Evolutionary conservation across 495 filamentous ascomycete species (phyloP).

Genomic region (Penicillium desertorum): DNA sequence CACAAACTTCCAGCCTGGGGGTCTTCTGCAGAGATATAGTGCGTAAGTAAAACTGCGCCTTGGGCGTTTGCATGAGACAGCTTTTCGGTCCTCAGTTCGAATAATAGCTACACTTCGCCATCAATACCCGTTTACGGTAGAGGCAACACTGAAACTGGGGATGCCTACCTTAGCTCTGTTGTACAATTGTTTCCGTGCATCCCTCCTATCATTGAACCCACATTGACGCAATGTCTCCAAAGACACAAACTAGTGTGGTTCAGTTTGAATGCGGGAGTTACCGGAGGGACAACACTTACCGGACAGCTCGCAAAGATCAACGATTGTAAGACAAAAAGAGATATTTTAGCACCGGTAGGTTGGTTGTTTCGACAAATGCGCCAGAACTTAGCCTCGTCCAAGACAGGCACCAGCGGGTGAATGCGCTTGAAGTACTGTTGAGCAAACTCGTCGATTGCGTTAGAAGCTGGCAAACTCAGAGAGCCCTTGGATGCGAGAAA

Average conservation of each 20-base stretch:
- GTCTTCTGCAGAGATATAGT: slow-evolving; percentile 34
- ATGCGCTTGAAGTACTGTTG: slow-evolving; percentile 49
- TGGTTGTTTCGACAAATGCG: slow-evolving; percentile 29
- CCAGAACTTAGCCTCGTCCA: slow-evolving; percentile 54
- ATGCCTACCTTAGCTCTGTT: slow-evolving; percentile 38
- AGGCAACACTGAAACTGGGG: not conserved
- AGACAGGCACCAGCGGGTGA: slow-evolving; percentile 46
- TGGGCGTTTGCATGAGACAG: slow-evolving; percentile 38
- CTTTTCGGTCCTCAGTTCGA: slow-evolving; percentile 33
- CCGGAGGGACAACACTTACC: slow-evolving; percentile 28
- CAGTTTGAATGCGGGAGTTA: not conserved
- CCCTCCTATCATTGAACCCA: slow-evolving; percentile 45
- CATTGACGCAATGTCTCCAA: slow-evolving; percentile 39
- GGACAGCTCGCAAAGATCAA: slow-evolving; percentile 48
- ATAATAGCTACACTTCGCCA: slow-evolving; percentile 20
- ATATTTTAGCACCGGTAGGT: slow-evolving; percentile 28
- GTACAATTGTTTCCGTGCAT: slow-evolving; percentile 47
- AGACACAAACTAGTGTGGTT: slow-evolving; percentile 37
- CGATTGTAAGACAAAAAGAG: slow-evolving; percentile 50
- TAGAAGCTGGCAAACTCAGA: slow-evolving; percentile 40
- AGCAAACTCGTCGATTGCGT: slow-evolving; percentile 44
- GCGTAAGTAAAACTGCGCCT: slow-evolving; percentile 46
- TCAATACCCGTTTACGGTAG: not conserved
- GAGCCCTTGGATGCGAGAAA: slow-evolving; percentile 46
- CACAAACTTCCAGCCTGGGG: slow-evolving; percentile 48